These are phyloP conservation scores for Pestalotiopsis sp. DNA, from an alignment of 2,329 filamentous ascomycete species.

Conservation along the genomic window DNA sequence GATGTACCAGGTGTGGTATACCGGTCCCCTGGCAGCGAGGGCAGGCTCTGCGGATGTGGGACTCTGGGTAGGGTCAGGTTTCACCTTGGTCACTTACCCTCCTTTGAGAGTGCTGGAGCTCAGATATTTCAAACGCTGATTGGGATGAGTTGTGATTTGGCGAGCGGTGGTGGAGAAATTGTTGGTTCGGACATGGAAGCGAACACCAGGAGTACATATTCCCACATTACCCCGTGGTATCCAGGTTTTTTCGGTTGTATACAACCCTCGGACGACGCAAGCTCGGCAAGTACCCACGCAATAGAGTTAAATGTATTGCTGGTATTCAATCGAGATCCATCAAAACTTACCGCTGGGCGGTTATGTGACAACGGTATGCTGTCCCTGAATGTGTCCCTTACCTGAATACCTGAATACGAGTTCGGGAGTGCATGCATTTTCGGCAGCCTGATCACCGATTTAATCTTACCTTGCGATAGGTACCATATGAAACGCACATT, in stretches of 20 bases:
- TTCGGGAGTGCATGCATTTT: too few relatives aligned
- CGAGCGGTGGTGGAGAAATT: too few relatives aligned
- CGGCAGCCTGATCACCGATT: too few relatives aligned
- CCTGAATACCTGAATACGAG: too few relatives aligned
- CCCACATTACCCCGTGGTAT: too few relatives aligned
- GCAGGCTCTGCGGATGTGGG: conserved; percentile 17
- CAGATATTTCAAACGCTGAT: conserved; percentile 15
- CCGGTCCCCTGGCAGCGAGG: conserved; percentile 53
- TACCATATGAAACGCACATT: too few relatives aligned
- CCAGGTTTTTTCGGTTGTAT: too few relatives aligned
- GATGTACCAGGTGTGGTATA: conserved; percentile 73
- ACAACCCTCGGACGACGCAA: neutral
- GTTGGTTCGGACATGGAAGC: neutral
- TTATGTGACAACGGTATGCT: too few relatives aligned
- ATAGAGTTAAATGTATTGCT: neutral
- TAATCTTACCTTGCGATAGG: too few relatives aligned
- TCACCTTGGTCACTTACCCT: conserved; percentile 11
- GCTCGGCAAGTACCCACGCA: neutral
- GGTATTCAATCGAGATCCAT: too few relatives aligned
- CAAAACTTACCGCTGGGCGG: too few relatives aligned
- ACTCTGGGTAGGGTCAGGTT: conserved; percentile 8
- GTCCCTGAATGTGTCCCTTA: too few relatives aligned
- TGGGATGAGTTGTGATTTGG: neutral
- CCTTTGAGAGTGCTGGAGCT: conserved; percentile 14
- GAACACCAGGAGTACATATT: neutral